A percentile compares a stretch with the other conserved stretches of the same genome.
Conservation (phyloP, 1,284 basidiomycete species). For the Leccinum subrobustum region DNA sequence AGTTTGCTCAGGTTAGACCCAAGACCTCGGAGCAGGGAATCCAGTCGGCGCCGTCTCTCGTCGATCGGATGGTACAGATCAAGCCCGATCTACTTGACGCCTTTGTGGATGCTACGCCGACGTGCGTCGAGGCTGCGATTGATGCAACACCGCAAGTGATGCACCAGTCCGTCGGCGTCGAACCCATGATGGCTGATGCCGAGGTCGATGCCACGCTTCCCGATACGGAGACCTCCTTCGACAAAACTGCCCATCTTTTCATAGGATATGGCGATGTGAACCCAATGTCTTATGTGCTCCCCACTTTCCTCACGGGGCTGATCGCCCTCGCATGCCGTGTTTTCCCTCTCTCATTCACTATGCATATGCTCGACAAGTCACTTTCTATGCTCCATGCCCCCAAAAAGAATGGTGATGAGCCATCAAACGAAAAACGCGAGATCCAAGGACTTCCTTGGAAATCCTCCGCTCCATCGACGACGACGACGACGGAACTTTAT, state of each 20-base stretch:
- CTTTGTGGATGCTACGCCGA: slow-evolving; percentile 45
- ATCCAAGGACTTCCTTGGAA: slow-evolving; percentile 25
- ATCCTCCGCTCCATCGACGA: slow-evolving; percentile 21
- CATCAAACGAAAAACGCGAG: slow-evolving; percentile 32
- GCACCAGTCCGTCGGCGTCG: slow-evolving; percentile 42
- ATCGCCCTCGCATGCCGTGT: slow-evolving; percentile 45
- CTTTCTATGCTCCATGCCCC: slow-evolving; percentile 33
- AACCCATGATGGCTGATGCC: slow-evolving; percentile 28
- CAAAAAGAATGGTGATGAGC: slow-evolving; percentile 33
- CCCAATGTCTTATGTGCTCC: slow-evolving; percentile 34
- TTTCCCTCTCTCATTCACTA: slow-evolving; percentile 46
- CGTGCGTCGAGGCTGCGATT: slow-evolving; percentile 29
- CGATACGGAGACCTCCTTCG: slow-evolving; percentile 30
- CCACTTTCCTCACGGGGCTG: slow-evolving; percentile 42
- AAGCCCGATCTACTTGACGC: slow-evolving; percentile 42
- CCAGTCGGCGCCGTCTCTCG: slow-evolving; percentile 49
- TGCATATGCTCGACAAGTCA: slow-evolving; percentile 36
- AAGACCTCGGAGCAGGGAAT: slow-evolving; percentile 42
- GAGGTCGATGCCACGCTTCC: slow-evolving; percentile 33
- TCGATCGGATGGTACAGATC: slow-evolving; percentile 46
- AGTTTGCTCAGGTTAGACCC: slow-evolving; percentile 49
- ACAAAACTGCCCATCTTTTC: slow-evolving; percentile 26
- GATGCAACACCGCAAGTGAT: slow-evolving; percentile 35
- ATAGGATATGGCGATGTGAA: slow-evolving; percentile 26
- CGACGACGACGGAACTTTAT: slow-evolving; percentile 23